A percentile compares a stretch with the other conserved stretches of the same genome.
These are phyloP conservation scores for Fusarium poae DNA, from an alignment of 2,329 filamentous ascomycete genomes.

Conservation along the genomic window DNA sequence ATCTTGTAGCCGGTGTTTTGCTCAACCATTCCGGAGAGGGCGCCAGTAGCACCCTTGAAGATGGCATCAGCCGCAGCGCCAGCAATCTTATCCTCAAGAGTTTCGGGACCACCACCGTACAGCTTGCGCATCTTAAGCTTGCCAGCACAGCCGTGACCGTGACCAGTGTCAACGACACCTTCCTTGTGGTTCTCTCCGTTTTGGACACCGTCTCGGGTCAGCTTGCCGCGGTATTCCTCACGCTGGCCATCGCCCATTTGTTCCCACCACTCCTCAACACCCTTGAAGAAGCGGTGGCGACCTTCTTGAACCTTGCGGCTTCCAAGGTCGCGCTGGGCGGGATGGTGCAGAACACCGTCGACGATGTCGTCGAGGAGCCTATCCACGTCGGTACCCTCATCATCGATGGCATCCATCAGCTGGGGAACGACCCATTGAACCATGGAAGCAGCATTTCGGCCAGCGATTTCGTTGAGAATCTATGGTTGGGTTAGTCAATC, in stretches of 20 bases:
- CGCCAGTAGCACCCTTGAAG: constrained; percentile 69
- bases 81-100: constrained; percentile 68
- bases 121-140: constrained; percentile 84
- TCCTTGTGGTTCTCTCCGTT: constrained; percentile 87
- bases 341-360: constrained; percentile 87
- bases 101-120: constrained; percentile 61
- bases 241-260: constrained; percentile 72
- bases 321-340: constrained; percentile 78
- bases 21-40: constrained; percentile 61
- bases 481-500: constrained; percentile 42
- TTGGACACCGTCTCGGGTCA: constrained; percentile 82
- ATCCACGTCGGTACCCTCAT: constrained; percentile 77
- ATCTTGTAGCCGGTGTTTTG: constrained; percentile 61
- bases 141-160: constrained; percentile 84
- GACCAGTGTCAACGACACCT: constrained; percentile 84
- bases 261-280: constrained; percentile 86
- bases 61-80: constrained; percentile 68
- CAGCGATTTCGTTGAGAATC: constrained; percentile 88
- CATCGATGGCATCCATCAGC: constrained; percentile 88
- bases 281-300: constrained; percentile 81
- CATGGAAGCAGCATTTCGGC: constrained; percentile 82
- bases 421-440: constrained; percentile 90
- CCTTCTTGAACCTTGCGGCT: constrained; percentile 79
- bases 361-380: constrained; percentile 82
- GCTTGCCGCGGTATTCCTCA: constrained; percentile 77